A percentile compares a stretch with the other conserved stretches of the same genome.
Conservation (phyloP, 768 basidiomycete species). For the Trametes villosa region DNA sequence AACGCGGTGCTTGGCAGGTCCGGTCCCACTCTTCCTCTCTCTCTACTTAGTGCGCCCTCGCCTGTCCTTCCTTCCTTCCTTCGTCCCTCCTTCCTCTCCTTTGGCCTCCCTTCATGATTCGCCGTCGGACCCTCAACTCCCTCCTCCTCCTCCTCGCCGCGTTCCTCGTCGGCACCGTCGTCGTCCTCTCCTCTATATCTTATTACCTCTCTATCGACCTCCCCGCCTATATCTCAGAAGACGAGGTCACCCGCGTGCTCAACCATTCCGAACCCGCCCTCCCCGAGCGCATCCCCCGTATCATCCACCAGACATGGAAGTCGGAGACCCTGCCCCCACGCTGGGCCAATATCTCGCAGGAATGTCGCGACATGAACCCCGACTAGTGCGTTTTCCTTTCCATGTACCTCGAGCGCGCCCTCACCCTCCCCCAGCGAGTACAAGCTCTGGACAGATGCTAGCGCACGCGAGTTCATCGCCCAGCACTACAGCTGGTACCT, state of each 20-base stretch:
- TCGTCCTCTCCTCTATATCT: conserved; percentile 90
- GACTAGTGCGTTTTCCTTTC: conserved; percentile 77
- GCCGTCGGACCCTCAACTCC: conserved; percentile 50
- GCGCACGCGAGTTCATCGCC: conserved; percentile 88
- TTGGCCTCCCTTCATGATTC: conserved; percentile 41
- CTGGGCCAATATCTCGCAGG: conserved; percentile 83
- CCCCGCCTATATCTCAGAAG: conserved; percentile 78
- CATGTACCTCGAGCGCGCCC: conserved; percentile 17
- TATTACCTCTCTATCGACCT: conserved; percentile 86
- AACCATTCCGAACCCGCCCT: conserved; percentile 41
- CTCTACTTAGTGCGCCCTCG: conserved; percentile 2
- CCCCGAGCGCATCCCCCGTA: conserved; percentile 83
- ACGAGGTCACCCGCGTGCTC: conserved; percentile 66
- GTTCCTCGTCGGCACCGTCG: conserved; percentile 83
- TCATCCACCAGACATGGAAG: conserved; percentile 99
- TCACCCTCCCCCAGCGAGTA: conserved; percentile 68
- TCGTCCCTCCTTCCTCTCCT: conserved; percentile 22
- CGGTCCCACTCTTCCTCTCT: conserved; percentile 14
- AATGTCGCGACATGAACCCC: conserved; percentile 88
- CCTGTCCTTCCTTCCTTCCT: conserved; percentile 18
- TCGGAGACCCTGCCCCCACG: conserved; percentile 78
- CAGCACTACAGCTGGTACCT: conserved; percentile 91
- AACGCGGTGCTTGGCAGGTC: conserved; percentile 15
- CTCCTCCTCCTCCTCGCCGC: conserved; percentile 66
- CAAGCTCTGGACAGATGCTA: conserved; percentile 95